Base-by-base conservation (phyloP, 805 yeast genomes). In the Geotrichum ghanense region DNA sequence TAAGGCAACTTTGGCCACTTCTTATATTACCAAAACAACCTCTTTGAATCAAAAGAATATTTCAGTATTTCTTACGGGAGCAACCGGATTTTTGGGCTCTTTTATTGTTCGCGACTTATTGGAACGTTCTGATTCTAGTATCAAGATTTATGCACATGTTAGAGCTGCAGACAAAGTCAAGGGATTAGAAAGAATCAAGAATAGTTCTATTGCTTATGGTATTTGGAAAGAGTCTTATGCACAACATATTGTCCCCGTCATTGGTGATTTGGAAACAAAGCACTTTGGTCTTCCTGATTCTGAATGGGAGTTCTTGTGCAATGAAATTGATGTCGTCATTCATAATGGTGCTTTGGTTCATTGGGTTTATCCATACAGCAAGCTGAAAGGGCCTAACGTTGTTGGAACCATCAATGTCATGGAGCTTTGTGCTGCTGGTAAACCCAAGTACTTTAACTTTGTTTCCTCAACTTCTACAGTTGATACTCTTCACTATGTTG, bases 301-400 rank as follows among this genome's bases (percentile, higher is more conserved):
- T 2, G 67, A 69, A 25, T 92, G 95, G 95, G 41, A 54, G 1
- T 43, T 57, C 5, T 72, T 92, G 49, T 67, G 78, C 7, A 64
- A 74, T 14, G 66, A 69, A 1, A 70, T 90, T 48, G 98, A 94
- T 63, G 81, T 81, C 2, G 79, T 92, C 45, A 76, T 92, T 51
- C 99, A 92, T 65, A 92, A 92, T 56, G 98, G 97, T 70, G 99
- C 99, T 16, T 72, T 89, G 51, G 99, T 92, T 34, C 98, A 92
- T 64, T 92, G 99, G 99, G 96, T 89, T 1, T 92, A 84, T 63
- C 97, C 98, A 22, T 92, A 92, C 66, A 68, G 82, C 43, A 85
- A 84, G 53, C 71, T 92, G 58, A 78, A 97, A 56, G 95, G 86
- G 54, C 92, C 97, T 26, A 92, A 92, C 60, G 98, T 94, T 25